These are phyloP conservation scores for Russula emetica DNA, from an alignment of 768 basidiomycete genomes.

Conservation along the genomic window DNA sequence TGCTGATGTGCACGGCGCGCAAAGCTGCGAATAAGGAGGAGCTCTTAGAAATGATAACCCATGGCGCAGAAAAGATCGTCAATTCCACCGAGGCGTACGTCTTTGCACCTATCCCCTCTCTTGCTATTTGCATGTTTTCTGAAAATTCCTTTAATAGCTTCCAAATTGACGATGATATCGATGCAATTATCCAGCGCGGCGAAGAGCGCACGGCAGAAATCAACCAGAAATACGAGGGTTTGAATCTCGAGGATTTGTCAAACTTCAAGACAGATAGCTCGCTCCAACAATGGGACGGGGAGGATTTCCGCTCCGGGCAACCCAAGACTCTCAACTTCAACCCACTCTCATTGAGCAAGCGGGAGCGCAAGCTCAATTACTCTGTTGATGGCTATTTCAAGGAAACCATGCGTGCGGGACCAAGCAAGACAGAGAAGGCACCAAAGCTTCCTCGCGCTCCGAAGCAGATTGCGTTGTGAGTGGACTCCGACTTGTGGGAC, in stretches of 20 bases:
- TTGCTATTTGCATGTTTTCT: background rate
- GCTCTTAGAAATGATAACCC: conserved; percentile 95
- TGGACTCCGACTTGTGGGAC: background rate
- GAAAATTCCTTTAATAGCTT: conserved; percentile 42
- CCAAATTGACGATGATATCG: conserved; percentile 85
- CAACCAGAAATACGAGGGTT: conserved; percentile 85
- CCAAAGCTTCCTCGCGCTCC: conserved; percentile 82
- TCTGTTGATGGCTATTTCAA: conserved; percentile 96
- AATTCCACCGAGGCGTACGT: conserved; percentile 68
- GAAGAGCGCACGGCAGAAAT: conserved; percentile 87
- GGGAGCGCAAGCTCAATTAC: conserved; percentile 91
- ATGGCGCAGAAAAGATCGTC: conserved; percentile 96
- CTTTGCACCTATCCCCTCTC: conserved; percentile 12
- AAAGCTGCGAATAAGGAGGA: conserved; percentile 94
- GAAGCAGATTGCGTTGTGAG: conserved; percentile 80
- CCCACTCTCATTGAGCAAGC: conserved; percentile 83
- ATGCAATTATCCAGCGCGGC: conserved; percentile 85
- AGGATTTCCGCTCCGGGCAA: conserved; percentile 78
- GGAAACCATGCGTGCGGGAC: conserved; percentile 77
- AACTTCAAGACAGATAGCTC: conserved; percentile 95
- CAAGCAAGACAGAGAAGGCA: conserved; percentile 74
- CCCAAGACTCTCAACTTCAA: conserved; percentile 70
- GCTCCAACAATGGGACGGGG: conserved; percentile 93
- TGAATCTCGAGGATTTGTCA: conserved; percentile 91
- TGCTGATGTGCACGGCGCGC: conserved; percentile 1